These are phyloP conservation scores for Climacium dendroides DNA, from an alignment of 225 moss, liverwort and hornwort species.

Conservation along the genomic window DNA sequence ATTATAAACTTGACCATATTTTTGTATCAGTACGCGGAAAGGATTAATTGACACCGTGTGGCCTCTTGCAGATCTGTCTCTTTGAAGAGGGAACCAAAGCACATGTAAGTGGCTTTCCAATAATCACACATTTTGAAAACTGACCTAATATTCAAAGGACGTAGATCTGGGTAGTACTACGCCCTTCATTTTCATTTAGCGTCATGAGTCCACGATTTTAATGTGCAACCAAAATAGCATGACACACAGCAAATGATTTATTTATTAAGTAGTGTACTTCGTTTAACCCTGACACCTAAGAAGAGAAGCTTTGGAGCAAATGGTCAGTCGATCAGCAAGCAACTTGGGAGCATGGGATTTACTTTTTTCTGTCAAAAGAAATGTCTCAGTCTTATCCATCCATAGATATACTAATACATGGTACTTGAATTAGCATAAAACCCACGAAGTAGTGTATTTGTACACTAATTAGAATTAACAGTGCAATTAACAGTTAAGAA, in stretches of 20 bases:
- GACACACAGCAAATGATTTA: background rate
- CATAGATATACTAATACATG: background rate
- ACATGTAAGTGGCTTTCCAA: constrained; percentile 25
- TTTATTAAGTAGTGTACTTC: background rate
- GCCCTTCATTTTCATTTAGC: background rate
- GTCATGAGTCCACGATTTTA: background rate
- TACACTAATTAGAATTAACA: background rate
- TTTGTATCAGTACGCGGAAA: background rate
- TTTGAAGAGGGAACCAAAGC: constrained; percentile 49
- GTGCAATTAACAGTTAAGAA: background rate
- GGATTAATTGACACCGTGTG: background rate
- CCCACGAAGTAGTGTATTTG: background rate
- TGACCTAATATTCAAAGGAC: background rate
- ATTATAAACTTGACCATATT: background rate
- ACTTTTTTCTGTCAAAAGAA: background rate
- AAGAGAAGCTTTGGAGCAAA: background rate
- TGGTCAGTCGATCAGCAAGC: background rate
- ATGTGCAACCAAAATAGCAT: too few species aligned
- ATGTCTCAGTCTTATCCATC: background rate
- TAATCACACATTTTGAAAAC: background rate
- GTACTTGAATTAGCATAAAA: background rate
- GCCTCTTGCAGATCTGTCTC: constrained; percentile 11
- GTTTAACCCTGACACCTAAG: background rate
- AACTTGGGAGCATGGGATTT: background rate
- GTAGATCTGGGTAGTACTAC: background rate